Evolutionary conservation across 116 monocot species (phyloP).

Genomic region (Zostera marina): DNA sequence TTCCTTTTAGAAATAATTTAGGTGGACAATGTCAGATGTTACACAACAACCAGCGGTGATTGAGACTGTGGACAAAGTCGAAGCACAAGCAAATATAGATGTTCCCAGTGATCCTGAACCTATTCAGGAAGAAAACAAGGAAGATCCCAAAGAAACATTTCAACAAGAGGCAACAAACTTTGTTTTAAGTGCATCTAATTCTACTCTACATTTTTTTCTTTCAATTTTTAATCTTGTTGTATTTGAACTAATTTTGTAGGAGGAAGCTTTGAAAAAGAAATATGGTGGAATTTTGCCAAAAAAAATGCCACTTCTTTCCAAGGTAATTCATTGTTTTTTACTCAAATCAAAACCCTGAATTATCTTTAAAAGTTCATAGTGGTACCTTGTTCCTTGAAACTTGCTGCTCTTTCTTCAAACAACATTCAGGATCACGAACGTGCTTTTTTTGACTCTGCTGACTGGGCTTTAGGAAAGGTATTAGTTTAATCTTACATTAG

Average conservation of each 20-base stretch:
- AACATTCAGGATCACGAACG: slow-evolving; percentile 67
- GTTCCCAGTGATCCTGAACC: background rate
- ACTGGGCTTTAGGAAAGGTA: slow-evolving; percentile 96
- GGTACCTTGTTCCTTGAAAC: background rate
- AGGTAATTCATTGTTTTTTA: slow-evolving; percentile 27
- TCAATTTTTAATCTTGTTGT: background rate
- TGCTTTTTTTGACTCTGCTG: slow-evolving; percentile 94
- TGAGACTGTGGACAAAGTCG: background rate
- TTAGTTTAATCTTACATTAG: background rate
- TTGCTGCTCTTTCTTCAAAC: background rate
- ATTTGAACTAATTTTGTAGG: slow-evolving; percentile 23
- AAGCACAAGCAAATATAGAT: background rate
- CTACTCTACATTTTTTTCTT: background rate
- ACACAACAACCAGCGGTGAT: background rate
- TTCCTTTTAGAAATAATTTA: background rate
- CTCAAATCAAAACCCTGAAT: background rate
- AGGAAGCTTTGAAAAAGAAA: slow-evolving; percentile 65
- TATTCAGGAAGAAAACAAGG: slow-evolving; percentile 16
- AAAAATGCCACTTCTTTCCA: slow-evolving; percentile 85
- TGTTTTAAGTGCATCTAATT: background rate
- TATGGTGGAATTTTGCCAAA: slow-evolving; percentile 86
- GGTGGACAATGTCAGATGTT: slow-evolving; percentile 1
- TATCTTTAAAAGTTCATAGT: background rate
- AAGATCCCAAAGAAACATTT: slow-evolving; percentile 27
- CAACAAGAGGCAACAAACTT: slow-evolving; percentile 32